Conservation (phyloP, 805 yeast genomes). For the Barnettozyma californica region DNA sequence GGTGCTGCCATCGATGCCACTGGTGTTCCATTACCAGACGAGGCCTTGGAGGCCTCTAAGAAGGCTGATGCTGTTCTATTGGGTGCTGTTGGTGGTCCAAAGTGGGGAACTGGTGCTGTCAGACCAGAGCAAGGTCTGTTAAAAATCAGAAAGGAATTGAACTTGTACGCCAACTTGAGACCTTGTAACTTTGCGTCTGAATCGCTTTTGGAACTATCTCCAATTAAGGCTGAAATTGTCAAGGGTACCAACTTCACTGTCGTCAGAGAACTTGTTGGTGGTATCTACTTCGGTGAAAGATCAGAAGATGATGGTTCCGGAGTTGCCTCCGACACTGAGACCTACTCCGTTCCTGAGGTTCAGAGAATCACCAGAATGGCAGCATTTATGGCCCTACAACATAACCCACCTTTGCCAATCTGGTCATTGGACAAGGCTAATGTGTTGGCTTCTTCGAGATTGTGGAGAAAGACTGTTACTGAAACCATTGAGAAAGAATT, state of each 20-base stretch:
- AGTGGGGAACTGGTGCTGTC: slow-evolving; percentile 96
- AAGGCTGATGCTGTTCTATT: slow-evolving; percentile 89
- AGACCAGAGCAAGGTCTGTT: slow-evolving; percentile 97
- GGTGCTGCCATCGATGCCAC: slow-evolving; percentile 98
- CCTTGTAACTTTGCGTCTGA: slow-evolving; percentile 94
- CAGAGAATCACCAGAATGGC: slow-evolving; percentile 98
- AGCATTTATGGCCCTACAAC: slow-evolving; percentile 91
- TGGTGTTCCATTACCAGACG: slow-evolving; percentile 87
- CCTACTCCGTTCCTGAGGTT: slow-evolving; percentile 87
- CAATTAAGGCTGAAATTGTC: slow-evolving; percentile 79
- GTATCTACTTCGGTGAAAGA: slow-evolving; percentile 96
- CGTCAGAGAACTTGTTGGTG: slow-evolving; percentile 96
- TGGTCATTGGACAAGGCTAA: slow-evolving; percentile 98
- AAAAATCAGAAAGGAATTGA: slow-evolving; percentile 89
- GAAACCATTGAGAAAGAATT: slow-evolving; percentile 81
- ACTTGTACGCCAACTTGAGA: slow-evolving; percentile 91
- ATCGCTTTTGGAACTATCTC: slow-evolving; percentile 76
- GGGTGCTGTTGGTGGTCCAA: slow-evolving; percentile 99
- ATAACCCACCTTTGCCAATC: slow-evolving; percentile 87
- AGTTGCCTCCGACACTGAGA: slow-evolving; percentile 90
- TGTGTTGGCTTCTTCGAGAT: slow-evolving; percentile 90
- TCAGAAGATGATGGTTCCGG: slow-evolving; percentile 85
- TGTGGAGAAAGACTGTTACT: slow-evolving; percentile 94
- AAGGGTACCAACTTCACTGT: slow-evolving; percentile 89
- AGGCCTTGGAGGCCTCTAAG: slow-evolving; percentile 76